Base-by-base conservation (phyloP, 2,329 filamentous ascomycete genomes). In the Hirsutella minnesotensis region DNA sequence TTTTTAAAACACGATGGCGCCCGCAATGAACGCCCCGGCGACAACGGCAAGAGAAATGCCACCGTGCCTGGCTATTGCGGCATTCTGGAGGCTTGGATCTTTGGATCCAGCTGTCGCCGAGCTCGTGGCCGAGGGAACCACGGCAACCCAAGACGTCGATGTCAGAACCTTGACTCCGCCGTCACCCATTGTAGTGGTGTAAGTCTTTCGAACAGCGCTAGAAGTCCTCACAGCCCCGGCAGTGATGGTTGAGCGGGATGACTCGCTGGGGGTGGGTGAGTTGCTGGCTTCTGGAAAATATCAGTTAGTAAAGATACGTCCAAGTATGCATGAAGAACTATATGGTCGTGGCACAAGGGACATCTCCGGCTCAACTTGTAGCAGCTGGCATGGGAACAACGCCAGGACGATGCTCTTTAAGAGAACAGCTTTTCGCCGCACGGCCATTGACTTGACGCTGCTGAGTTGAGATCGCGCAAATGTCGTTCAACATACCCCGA, bases 101-200 rank as follows among this genome's bases (percentile, higher is more conserved):
- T 34, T 39, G 24, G 40, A 22, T 34, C 55, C 52, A 42, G 50
- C 50, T 44, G 51, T 44, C 19, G 48, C 46, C n/a, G 56, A 55
- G 9, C 58, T 43, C 24, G 56, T 48, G 19, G 54, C 49, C 1
- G 61, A 57, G 2, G 67, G 64, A 10, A 64, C 59, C 33, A 68
- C 65, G 19, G 60, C 64, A 3, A 74, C 70, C 52, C 61, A 69
- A 0, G 69, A 70, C 1, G 70, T 74, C n/a, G 63, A 63, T 10
- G 70, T 73, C 39, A 73, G 56, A 12, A 66, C 62, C 3, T 64
- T 64, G 42, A 68, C 58, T 27, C 60, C 64, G 21, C 72, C 72
- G 39, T 70, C 57, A 12, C 58, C 50, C 30, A 65, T 54, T 7
- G 69, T 72, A 7, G 66, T 68, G n/a, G 70, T 75, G 46, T 58